A percentile compares a stretch with the other conserved stretches of the same genome.
Conservation (phyloP, 2,329 filamentous ascomycete genomes). For the Paracoccidioides lutzii region DNA sequence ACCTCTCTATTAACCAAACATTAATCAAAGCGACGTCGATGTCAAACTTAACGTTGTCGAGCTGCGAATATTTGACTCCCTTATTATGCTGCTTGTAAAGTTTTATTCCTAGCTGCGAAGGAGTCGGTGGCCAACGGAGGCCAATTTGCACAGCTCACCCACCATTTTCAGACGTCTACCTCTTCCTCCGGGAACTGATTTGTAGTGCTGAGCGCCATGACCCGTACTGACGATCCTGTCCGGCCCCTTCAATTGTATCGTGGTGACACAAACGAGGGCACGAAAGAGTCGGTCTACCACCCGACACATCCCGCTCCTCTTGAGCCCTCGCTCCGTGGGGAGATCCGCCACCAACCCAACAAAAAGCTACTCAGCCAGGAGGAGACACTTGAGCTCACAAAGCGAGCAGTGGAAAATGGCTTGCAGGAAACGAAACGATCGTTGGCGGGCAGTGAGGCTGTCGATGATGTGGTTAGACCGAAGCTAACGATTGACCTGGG, state of each 20-base stretch:
- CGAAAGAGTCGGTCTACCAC: constrained; percentile 18
- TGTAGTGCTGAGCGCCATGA: constrained; percentile 24
- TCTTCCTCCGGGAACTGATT: constrained; percentile 2
- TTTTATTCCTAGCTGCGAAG: constrained; percentile 5
- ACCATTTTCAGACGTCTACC: not conserved
- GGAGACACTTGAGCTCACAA: constrained; percentile 34
- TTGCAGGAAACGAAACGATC: constrained; percentile 36
- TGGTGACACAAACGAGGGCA: constrained; percentile 23
- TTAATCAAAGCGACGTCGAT: not conserved
- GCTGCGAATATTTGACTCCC: not conserved
- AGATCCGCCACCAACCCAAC: constrained; percentile 16
- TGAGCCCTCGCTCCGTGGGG: constrained; percentile 18
- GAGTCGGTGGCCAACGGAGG: constrained; percentile 4
- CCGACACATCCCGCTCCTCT: constrained; percentile 18
- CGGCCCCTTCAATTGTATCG: constrained; percentile 22
- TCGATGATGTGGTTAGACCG: constrained; percentile 35
- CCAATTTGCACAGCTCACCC: not conserved
- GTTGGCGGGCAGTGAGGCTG: constrained; percentile 33
- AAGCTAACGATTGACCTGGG: constrained; percentile 41
- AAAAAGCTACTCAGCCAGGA: constrained; percentile 27
- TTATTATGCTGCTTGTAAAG: constrained; percentile 9
- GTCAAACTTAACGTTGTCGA: not conserved
- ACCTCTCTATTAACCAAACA: not conserved
- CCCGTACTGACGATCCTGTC: constrained; percentile 26
- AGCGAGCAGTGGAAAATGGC: constrained; percentile 34